Conservation (phyloP, 2,329 filamentous ascomycete species). For the Proliferodiscus dingleyae region DNA sequence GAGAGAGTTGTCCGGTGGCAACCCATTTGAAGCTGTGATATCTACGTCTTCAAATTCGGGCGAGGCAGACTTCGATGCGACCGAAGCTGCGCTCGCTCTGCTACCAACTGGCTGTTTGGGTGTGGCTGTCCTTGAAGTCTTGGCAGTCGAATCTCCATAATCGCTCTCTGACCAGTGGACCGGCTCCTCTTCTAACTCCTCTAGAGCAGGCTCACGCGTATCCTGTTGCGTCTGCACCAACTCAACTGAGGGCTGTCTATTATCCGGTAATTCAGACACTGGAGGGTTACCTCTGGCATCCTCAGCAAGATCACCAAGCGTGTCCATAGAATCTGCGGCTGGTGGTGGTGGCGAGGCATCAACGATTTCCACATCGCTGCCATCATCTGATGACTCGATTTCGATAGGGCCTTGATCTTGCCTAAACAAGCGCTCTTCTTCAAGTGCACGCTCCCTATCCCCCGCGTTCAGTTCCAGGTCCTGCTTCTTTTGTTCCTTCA, state of each 20-base stretch:
- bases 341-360: constrained; percentile 43
- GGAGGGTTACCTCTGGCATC: constrained; percentile 26
- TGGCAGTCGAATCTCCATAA: constrained; percentile 25
- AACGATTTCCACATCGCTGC: constrained; percentile 52
- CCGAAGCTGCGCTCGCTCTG: constrained; percentile 13
- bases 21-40: constrained; percentile 23
- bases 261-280: constrained; percentile 23
- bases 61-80: constrained; percentile 34
- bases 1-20: not conserved
- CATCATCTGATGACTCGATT: constrained; percentile 57
- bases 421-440: constrained; percentile 47
- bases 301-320: constrained; percentile 28
- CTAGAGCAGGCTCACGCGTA: not conserved
- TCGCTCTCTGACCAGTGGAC: constrained; percentile 53
- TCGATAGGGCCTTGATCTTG: constrained; percentile 51
- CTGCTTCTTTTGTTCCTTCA: constrained; percentile 52
- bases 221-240: not conserved
- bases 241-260: constrained; percentile 12
- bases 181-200: constrained; percentile 25
- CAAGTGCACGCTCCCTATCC: constrained; percentile 51
- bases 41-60: constrained; percentile 48
- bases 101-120: not conserved
- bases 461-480: constrained; percentile 61
- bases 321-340: constrained; percentile 11
- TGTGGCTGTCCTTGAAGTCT: constrained; percentile 9